phyloP scores from a whole-genome alignment of 441 rosid genomes.

The Biscutella laevigata region DNA sequence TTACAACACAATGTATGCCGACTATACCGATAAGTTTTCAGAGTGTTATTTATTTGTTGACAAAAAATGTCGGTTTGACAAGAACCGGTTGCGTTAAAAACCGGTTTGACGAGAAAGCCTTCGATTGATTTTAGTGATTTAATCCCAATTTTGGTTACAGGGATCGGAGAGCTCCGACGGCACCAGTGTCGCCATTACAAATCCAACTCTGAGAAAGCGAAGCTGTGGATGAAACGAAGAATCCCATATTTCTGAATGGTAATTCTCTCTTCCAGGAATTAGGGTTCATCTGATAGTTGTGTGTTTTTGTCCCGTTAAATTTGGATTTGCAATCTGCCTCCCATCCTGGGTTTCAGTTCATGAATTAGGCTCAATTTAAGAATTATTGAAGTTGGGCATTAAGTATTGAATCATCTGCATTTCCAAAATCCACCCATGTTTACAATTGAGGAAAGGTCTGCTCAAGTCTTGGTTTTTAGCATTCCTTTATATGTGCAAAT shows the following conservation, averaged over 20 bases:
- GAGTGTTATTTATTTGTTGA: no score
- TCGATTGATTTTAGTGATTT: background rate
- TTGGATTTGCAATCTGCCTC: background rate
- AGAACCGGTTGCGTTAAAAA: slow-evolving; percentile 11
- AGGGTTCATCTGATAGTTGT: background rate
- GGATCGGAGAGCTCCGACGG: slow-evolving; percentile 9
- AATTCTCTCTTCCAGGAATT: slow-evolving; percentile 12
- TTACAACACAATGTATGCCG: no score
- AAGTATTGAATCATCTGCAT: no score
- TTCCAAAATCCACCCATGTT: no score
- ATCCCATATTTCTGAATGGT: slow-evolving; percentile 19
- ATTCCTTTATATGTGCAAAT: background rate
- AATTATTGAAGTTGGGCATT: no score
- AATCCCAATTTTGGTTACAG: background rate
- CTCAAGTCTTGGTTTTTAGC: slow-evolving; percentile 3
- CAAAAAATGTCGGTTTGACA: no score
- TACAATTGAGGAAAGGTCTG: no score
- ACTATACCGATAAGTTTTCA: no score
- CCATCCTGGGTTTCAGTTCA: background rate
- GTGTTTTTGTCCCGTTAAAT: background rate
- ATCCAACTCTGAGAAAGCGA: background rate
- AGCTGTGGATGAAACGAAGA: slow-evolving; percentile 12
- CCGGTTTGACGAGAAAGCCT: background rate
- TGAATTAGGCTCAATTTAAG: no score
- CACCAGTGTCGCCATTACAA: slow-evolving; percentile 9